These are phyloP conservation scores for Coemansia interrupta DNA, from an alignment of 192 early-diverging fungal genomes.

Conservation along the genomic window DNA sequence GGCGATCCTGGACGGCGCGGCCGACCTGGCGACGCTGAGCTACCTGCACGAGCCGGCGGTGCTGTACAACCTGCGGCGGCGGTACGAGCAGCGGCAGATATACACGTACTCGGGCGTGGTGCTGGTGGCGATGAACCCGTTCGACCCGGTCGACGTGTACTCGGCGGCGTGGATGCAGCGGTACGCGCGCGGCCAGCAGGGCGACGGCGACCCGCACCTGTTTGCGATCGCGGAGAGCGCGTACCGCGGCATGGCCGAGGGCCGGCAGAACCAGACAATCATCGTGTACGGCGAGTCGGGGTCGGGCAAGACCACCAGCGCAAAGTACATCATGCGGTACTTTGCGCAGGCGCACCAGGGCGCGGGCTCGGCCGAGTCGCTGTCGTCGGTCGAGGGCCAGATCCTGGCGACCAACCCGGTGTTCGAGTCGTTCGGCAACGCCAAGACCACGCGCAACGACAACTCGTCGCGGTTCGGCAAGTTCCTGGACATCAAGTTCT, in stretches of 20 bases:
- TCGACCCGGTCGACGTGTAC: conserved; percentile 79
- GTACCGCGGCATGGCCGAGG: conserved; percentile 89
- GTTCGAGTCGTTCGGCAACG: conserved; percentile 87
- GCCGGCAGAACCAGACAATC: conserved; percentile 93
- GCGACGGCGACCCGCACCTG: conserved; percentile 84
- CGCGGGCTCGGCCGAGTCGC: conserved; percentile 48
- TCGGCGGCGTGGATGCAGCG: conserved; percentile 80
- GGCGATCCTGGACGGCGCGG: conserved; percentile 78
- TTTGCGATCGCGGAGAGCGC: conserved; percentile 99
- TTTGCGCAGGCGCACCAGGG: conserved; percentile 81
- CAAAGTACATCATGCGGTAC: conserved; percentile 98
- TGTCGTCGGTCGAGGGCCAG: conserved; percentile 55
- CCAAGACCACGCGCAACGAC: conserved; percentile 69
- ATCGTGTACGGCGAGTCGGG: conserved; percentile 96
- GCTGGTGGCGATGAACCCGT: conserved; percentile 96
- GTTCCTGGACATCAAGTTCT: conserved; percentile 86
- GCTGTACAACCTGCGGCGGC: conserved; percentile 84
- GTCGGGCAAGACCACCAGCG: conserved; percentile 95
- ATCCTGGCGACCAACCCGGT: conserved; percentile 71
- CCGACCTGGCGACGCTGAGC: conserved; percentile 85
- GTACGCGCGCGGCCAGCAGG: conserved; percentile 78
- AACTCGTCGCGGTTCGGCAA: conserved; percentile 87
- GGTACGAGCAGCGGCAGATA: conserved; percentile 87
- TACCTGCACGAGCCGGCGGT: conserved; percentile 95
- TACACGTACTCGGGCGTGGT: conserved; percentile 99